Percentiles rank a stretch among this genome's conserved stretches.
These are phyloP conservation scores for Rusavskia elegans DNA, from an alignment of 495 filamentous ascomycete species.

Conservation along the genomic window DNA sequence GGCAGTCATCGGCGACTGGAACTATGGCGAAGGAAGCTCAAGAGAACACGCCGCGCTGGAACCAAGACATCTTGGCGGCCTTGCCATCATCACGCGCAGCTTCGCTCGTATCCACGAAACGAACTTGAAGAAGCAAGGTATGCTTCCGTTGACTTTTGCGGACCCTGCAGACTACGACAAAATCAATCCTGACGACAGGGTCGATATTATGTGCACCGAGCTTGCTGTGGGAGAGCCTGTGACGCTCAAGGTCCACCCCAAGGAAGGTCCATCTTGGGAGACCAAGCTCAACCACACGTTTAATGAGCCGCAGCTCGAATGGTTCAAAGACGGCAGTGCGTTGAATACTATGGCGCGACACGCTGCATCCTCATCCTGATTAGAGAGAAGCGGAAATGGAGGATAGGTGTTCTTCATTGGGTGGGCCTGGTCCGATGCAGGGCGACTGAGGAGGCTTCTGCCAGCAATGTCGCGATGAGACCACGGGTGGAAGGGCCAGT, in stretches of 20 bases:
- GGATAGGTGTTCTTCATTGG: background rate
- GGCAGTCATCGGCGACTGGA: constrained; percentile 99
- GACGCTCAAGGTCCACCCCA: constrained; percentile 80
- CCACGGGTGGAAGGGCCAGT: too few species aligned
- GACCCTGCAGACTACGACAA: constrained; percentile 96
- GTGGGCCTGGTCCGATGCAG: too few species aligned
- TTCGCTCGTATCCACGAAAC: constrained; percentile 99
- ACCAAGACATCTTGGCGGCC: constrained; percentile 90
- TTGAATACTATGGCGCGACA: constrained; percentile 88
- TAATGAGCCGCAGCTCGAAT: constrained; percentile 92
- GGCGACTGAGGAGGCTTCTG: too few species aligned
- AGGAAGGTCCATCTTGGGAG: constrained; percentile 56
- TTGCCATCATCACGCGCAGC: constrained; percentile 88
- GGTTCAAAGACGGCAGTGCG: constrained; percentile 94
- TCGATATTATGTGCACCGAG: constrained; percentile 81
- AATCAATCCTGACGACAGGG: constrained; percentile 83
- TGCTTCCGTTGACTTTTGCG: constrained; percentile 91
- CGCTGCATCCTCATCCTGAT: background rate
- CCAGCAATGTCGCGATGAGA: too few species aligned
- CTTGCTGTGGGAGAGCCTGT: constrained; percentile 87
- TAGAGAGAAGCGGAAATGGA: background rate
- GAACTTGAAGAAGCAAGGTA: constrained; percentile 99
- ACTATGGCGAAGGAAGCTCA: constrained; percentile 95
- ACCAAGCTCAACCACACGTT: constrained; percentile 83
- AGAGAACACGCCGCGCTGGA: constrained; percentile 97